These are phyloP conservation scores for Herpetomonas tarakana DNA, from an alignment of 208 protist genomes.

Conservation along the genomic window DNA sequence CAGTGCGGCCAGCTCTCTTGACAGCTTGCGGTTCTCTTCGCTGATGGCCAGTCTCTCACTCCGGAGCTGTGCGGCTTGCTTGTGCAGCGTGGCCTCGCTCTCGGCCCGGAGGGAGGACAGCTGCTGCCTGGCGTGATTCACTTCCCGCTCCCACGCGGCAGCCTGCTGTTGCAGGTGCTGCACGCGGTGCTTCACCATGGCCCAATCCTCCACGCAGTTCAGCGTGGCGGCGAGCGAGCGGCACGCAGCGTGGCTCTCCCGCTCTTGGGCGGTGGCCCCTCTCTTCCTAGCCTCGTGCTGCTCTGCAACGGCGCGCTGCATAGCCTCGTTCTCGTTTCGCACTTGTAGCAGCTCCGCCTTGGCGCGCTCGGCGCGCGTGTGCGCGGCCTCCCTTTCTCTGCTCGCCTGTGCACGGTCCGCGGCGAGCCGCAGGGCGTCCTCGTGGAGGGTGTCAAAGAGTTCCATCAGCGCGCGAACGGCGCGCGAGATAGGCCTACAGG, in stretches of 20 bases:
- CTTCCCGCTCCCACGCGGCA: background rate
- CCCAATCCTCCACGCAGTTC: constrained; percentile 55
- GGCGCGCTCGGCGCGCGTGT: background rate
- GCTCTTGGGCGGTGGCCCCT: background rate
- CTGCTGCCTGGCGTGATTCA: background rate
- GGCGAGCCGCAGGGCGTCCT: constrained; percentile 21
- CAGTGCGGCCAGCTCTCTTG: constrained; percentile 6
- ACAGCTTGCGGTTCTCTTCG: constrained; percentile 4
- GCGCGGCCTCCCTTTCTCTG: background rate
- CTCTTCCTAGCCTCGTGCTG: too few relatives aligned
- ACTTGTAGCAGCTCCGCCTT: background rate
- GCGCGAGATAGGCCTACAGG: background rate
- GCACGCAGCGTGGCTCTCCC: constrained; percentile 11
- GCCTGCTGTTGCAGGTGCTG: constrained; percentile 1
- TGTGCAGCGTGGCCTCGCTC: background rate
- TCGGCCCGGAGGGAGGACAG: background rate
- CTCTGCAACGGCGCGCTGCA: constrained; percentile 1
- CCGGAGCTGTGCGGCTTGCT: background rate
- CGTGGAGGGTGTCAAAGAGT: constrained; percentile 10
- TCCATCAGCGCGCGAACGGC: constrained; percentile 6
- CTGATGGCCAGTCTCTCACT: constrained; percentile 1
- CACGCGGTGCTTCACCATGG: constrained; percentile 27
- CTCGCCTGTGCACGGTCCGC: background rate
- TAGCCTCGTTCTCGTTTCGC: constrained; percentile 4
- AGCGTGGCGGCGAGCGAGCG: constrained; percentile 28